phyloP scores from a whole-genome alignment of 2,329 filamentous ascomycete species.

The Sarocladiaceae sp. region DNA sequence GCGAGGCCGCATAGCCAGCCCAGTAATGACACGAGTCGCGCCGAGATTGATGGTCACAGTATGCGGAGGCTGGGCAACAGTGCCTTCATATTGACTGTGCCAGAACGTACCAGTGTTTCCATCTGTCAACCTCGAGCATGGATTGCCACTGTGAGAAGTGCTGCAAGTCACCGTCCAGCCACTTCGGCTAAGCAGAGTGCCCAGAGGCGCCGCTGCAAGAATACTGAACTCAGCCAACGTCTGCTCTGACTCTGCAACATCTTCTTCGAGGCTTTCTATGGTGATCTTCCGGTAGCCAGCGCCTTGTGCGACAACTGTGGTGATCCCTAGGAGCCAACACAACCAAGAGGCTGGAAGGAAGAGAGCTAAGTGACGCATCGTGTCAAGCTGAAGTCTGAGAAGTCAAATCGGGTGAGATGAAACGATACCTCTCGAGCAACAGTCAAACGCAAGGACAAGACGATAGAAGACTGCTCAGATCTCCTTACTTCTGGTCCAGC shows the following conservation, averaged over 20 bases:
- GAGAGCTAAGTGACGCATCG: background rate
- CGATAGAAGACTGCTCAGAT: too few species aligned
- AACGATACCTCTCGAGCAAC: too few species aligned
- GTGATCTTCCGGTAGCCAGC: background rate
- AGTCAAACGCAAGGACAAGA: too few species aligned
- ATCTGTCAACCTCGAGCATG: constrained; percentile 24
- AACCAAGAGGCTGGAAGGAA: background rate
- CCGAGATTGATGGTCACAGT: constrained; percentile 27
- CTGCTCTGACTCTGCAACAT: background rate
- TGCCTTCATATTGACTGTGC: constrained; percentile 19
- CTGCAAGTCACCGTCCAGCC: constrained; percentile 25
- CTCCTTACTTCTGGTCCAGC: too few species aligned
- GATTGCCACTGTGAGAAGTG: constrained; percentile 21
- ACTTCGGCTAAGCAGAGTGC: constrained; percentile 9
- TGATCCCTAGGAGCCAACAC: too few species aligned
- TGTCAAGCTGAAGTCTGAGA: too few species aligned
- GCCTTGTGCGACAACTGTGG: background rate
- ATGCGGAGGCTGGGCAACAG: constrained; percentile 18
- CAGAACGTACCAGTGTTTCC: constrained; percentile 23
- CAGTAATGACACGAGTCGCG: constrained; percentile 21
- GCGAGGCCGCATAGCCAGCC: constrained; percentile 24
- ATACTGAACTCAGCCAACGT: constrained; percentile 6
- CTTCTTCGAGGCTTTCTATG: background rate
- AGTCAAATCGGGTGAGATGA: too few species aligned
- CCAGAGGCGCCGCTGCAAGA: constrained; percentile 12